phyloP scores from a whole-genome alignment of 192 early-diverging fungal genomes.

The Backusella circina region DNA sequence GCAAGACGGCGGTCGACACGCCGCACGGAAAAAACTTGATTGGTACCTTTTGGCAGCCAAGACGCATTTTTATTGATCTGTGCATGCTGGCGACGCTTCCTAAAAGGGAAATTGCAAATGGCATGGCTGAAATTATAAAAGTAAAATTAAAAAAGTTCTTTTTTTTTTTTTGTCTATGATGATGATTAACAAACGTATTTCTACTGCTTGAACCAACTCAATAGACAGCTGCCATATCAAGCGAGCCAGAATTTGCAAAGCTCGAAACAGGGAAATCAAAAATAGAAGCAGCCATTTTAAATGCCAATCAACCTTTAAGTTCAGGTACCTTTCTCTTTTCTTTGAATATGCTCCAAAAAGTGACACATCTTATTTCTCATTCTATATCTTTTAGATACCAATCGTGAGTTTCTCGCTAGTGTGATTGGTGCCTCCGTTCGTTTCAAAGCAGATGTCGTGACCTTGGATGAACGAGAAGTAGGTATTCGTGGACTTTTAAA shows the following conservation, averaged over 20 bases:
- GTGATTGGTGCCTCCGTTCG: slow-evolving; percentile 83
- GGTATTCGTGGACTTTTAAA: slow-evolving; percentile 93
- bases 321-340: neutral
- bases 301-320: slow-evolving; percentile 19
- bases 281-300: slow-evolving; percentile 67
- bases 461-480: slow-evolving; percentile 88
- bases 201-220: no score
- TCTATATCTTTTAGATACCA: slow-evolving; percentile 16
- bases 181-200: no score
- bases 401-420: slow-evolving; percentile 51
- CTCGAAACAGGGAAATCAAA: slow-evolving; percentile 78
- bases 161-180: neutral
- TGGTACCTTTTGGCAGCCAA: slow-evolving; percentile 96
- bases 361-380: slow-evolving; percentile 24
- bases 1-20: slow-evolving; percentile 94
- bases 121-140: slow-evolving; percentile 93
- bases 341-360: neutral
- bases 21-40: slow-evolving; percentile 93
- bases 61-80: slow-evolving; percentile 87
- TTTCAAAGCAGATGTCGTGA: slow-evolving; percentile 93
- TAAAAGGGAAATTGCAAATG: slow-evolving; percentile 87
- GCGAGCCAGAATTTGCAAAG: slow-evolving; percentile 75
- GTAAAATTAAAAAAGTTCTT: neutral
- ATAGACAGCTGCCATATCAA: slow-evolving; percentile 90
- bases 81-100: slow-evolving; percentile 82